phyloP scores from a whole-genome alignment of 2,329 filamentous ascomycete genomes.

The Aciculosporium take region DNA sequence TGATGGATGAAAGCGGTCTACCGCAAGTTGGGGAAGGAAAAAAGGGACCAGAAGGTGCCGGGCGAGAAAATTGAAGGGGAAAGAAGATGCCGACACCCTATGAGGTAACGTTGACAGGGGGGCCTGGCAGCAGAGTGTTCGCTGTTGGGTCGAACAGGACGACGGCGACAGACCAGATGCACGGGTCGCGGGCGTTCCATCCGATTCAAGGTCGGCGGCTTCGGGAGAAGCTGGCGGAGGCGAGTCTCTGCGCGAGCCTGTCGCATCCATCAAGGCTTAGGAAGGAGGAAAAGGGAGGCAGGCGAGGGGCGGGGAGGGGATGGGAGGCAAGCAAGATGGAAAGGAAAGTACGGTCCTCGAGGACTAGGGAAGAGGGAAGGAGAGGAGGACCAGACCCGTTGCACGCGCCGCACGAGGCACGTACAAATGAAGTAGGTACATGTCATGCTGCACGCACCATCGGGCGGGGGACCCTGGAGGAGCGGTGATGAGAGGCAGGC shows the following conservation, averaged over 20 bases:
- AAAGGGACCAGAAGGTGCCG: neutral
- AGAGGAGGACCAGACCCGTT: too few species aligned
- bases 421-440: too few species aligned
- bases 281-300: neutral
- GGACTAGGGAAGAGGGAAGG: too few species aligned
- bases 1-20: conserved; percentile 2
- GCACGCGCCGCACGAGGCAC: neutral
- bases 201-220: neutral
- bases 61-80: neutral
- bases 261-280: neutral
- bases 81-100: neutral
- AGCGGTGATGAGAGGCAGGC: conserved; percentile 8
- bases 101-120: conserved; percentile 1
- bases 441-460: too few species aligned
- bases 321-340: too few species aligned
- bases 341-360: neutral
- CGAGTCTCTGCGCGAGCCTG: neutral
- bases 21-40: conserved; percentile 3
- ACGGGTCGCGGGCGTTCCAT: neutral
- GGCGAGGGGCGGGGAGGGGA: neutral
- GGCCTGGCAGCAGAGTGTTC: neutral
- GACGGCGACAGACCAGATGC: neutral
- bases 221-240: neutral
- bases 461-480: neutral
- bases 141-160: conserved; percentile 1